Evolutionary conservation across 83 land plant species (phyloP), one percentile per base, ranked within the genome.

Genomic region (Picea abies): DNA sequence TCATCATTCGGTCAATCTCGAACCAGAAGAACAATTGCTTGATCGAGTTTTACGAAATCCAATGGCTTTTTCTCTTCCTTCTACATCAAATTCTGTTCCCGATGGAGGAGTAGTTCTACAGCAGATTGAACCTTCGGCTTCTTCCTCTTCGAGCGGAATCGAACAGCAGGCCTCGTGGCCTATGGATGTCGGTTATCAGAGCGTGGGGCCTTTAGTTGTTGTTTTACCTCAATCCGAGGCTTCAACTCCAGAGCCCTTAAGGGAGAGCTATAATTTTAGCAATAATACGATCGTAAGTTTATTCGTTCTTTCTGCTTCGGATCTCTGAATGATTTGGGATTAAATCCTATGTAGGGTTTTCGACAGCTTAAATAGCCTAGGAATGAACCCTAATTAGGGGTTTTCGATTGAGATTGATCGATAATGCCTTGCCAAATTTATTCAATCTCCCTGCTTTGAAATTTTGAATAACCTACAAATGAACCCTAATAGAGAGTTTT

Each of bases 201-300:
- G 7, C 52, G 56, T 20, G 4, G 76, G 35, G 1, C 22, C 37
- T 32, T 19, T 2, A 6, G 52, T 12, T 19, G n/a, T 23, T 22
- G 52, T 23, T 41, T n/a, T 72, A 2, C n/a, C 52, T 39, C 19
- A 41, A 8, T 22, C 52, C 3, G 49, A 72, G 7, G 9, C 39
- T 20, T 39, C 76, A 12, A 17, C 25, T 19, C 0, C 44, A 3
- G 3, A 16, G 56, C 8, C 11, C 29, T 29, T 29, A 41, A 16
- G 76, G 56, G n/a, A 72, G 4, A 2, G 11, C 15, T n/a, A 47
- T 20, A 39, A 41, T 72, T 72, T 20, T 72, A n/a, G 23, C 44
- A 72, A 72, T 49, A 47, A 37, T 39, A 72, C 41, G 9, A 72
- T 72, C n/a, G 76, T 72, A n/a, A n/a, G 76, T 72, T 72, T 72